A percentile compares a stretch with the other conserved stretches of the same genome.
Evolutionary conservation across 2,329 filamentous ascomycete genomes (phyloP).

Genomic region (Colletotrichum lini): DNA sequence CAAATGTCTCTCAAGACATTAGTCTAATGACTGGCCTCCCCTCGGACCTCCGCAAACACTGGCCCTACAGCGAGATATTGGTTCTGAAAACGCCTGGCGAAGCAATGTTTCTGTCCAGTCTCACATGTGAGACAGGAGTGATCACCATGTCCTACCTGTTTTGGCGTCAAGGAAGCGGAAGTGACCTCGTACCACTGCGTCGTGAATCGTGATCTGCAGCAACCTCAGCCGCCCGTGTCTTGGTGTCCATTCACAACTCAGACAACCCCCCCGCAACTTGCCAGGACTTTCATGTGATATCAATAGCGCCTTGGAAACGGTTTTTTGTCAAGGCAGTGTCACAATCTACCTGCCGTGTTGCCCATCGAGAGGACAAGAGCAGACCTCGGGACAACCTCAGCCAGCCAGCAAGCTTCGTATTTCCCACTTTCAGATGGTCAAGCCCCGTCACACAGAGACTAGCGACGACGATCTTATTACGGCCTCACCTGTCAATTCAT

Average conservation of each 20-base stretch:
- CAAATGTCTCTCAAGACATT: neutral
- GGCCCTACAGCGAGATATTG: neutral
- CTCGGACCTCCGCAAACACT: neutral
- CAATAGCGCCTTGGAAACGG: accelerated
- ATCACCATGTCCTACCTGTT: neutral
- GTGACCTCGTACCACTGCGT: neutral
- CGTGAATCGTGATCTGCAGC: too few species aligned
- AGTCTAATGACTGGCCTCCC: too few species aligned
- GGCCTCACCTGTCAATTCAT: too few species aligned
- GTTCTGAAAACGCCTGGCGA: too few species aligned
- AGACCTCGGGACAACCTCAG: neutral
- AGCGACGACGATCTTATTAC: too few species aligned
- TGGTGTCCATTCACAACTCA: neutral
- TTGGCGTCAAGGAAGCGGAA: neutral
- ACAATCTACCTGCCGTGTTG: neutral
- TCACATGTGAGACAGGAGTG: neutral
- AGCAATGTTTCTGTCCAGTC: neutral
- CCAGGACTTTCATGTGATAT: neutral
- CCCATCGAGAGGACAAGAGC: neutral
- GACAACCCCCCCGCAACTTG: neutral
- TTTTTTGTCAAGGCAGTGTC: neutral
- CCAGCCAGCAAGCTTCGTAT: too few species aligned
- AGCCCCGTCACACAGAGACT: too few species aligned
- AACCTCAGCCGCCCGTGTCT: neutral
- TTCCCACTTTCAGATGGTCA: too few species aligned